Base-by-base conservation (phyloP, 768 basidiomycete genomes). In the Botryobasidium botryosum region DNA sequence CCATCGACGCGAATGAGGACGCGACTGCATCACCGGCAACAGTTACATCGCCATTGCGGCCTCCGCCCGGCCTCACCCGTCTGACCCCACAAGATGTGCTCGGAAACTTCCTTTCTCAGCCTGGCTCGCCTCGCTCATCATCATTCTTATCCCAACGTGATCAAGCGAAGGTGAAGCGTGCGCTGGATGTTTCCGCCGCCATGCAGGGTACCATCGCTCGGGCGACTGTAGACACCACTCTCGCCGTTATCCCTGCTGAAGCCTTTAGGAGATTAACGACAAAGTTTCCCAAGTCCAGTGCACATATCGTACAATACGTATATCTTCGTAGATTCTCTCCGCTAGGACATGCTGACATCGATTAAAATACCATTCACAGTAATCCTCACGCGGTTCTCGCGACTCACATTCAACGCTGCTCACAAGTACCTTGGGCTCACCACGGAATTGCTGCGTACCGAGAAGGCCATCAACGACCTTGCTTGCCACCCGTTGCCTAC, bases 231-330 rank as follows among this genome's bases (percentile, higher is more conserved):
- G 94, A 99, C 55, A 84, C 84, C 4, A 97, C 94, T 2, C 65
- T 99, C 17, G 94, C 92, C n/a, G 92, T 99, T 7, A 97, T 99
- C 45, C 94, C 94, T 21, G 92, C 94, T 2, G 90, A 96, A 59
- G 94, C 92, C 3, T 99, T 99, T 63, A 70, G 81, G 45, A 70
- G 90, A 40, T 65, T 99, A 32, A 96, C 92, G 2, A 86, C 91
- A 62, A 90, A 92, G 58, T 94, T 82, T 54, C 94, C 94, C 0
- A 97, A 97, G 55, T 90, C 94, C 3, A 85, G 90, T 29, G 90
- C 91, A 3, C 88, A 91, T 54, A 90, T 96, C 47, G 87, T 94
- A 0, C 86, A 91, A 72, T 42, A 42, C 87, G 88, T 77, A 55
- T 28, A 57, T 49, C 5, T 35, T 15, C 3, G 26, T 35, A 3